Conservation (phyloP, 2,329 filamentous ascomycete species). For the Botryotinia calthae region DNA sequence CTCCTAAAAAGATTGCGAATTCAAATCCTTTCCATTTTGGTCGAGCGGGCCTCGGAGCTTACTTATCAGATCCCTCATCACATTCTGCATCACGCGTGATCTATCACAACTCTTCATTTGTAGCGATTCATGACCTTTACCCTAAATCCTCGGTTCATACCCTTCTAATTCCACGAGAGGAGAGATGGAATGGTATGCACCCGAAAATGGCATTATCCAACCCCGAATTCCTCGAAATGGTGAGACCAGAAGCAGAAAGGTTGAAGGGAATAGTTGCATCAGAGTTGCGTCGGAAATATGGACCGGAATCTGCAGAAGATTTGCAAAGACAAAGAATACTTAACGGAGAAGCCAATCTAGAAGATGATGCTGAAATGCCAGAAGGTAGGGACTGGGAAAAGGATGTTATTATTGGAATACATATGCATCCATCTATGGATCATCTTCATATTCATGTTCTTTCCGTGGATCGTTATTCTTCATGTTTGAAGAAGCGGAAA, state of each 20-base stretch:
- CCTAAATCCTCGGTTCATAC: slow-evolving; percentile 84
- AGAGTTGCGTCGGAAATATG: slow-evolving; percentile 71
- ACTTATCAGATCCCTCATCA: slow-evolving; percentile 61
- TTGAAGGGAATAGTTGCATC: slow-evolving; percentile 66
- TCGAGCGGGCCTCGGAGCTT: slow-evolving; percentile 63
- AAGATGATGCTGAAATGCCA: slow-evolving; percentile 53
- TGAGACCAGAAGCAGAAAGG: slow-evolving; percentile 58
- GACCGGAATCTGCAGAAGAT: slow-evolving; percentile 62
- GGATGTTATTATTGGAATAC: slow-evolving; percentile 76
- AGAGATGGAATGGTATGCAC: slow-evolving; percentile 58
- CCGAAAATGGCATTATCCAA: slow-evolving; percentile 78
- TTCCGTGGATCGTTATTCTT: slow-evolving; percentile 73
- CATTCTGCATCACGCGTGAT: slow-evolving; percentile 61
- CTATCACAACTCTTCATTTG: slow-evolving; percentile 65
- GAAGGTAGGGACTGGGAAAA: slow-evolving; percentile 72
- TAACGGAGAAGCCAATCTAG: slow-evolving; percentile 54
- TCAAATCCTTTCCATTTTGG: slow-evolving; percentile 40
- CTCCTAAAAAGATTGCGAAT: slow-evolving; percentile 22
- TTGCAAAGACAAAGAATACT: slow-evolving; percentile 62
- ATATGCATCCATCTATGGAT: slow-evolving; percentile 86
- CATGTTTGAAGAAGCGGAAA: slow-evolving; percentile 71
- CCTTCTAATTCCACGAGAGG: slow-evolving; percentile 78
- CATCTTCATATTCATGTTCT: slow-evolving; percentile 90
- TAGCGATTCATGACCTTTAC: slow-evolving; percentile 77
- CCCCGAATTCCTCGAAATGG: slow-evolving; percentile 61